These are phyloP conservation scores for Picochlorum sp. DNA, from an alignment of 139 green algal genomes.

Conservation along the genomic window DNA sequence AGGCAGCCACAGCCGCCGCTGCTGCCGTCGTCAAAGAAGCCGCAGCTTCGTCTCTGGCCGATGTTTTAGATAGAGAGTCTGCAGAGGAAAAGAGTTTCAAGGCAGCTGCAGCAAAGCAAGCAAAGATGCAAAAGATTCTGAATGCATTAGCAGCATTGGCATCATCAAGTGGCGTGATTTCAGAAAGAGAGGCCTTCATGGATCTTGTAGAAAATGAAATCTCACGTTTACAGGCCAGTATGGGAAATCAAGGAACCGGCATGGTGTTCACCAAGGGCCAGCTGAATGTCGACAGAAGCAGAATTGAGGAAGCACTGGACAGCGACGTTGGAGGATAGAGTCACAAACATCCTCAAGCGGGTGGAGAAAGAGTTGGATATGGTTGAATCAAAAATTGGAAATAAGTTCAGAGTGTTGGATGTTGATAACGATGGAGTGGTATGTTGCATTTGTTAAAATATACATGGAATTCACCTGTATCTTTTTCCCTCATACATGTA, in stretches of 20 bases:
- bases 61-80: slow-evolving; percentile 38
- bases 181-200: slow-evolving; percentile 75
- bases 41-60: slow-evolving; percentile 22
- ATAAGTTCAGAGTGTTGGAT: slow-evolving; percentile 63
- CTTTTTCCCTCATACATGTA: slow-evolving; percentile 2
- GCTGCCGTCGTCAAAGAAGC: slow-evolving; percentile 45
- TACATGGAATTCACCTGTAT: not conserved
- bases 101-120: slow-evolving; percentile 39
- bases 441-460: not conserved
- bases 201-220: slow-evolving; percentile 72
- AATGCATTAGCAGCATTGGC: slow-evolving; percentile 36
- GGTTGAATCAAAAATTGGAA: slow-evolving; percentile 56
- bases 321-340: slow-evolving; percentile 50
- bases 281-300: slow-evolving; percentile 12
- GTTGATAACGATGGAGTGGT: slow-evolving; percentile 60
- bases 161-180: slow-evolving; percentile 45
- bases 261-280: slow-evolving; percentile 38
- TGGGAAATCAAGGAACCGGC: slow-evolving; percentile 25
- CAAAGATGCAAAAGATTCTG: slow-evolving; percentile 46
- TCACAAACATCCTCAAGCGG: slow-evolving; percentile 58
- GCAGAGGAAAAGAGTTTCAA: slow-evolving; percentile 43
- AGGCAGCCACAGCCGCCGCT: slow-evolving; percentile 34
- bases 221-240: slow-evolving; percentile 34
- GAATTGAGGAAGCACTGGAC: slow-evolving; percentile 34
- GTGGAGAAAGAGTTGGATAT: slow-evolving; percentile 76